Conservation (phyloP, 202 grass and related monocot species). For the Zoysia matrella region DNA sequence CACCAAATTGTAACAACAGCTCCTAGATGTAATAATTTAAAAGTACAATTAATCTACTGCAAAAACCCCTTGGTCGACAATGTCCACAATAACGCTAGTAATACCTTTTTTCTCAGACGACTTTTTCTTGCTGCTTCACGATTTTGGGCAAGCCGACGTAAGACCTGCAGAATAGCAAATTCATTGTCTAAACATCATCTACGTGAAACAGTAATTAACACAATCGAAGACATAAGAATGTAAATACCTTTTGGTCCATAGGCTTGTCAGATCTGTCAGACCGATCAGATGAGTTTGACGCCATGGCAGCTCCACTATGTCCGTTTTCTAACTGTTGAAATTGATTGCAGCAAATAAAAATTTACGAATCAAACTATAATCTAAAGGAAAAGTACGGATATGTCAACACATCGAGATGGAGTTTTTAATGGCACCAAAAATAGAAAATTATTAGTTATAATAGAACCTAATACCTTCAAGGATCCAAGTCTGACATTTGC, state of each 20-base stretch:
- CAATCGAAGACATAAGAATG: conserved; percentile 10
- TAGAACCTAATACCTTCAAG: conserved; percentile 23
- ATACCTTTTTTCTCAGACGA: conserved; percentile 85
- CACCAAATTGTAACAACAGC: conserved; percentile 34
- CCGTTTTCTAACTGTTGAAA: conserved; percentile 74
- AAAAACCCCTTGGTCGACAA: background rate
- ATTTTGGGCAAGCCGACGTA: conserved; percentile 93
- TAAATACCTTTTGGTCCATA: conserved; percentile 77
- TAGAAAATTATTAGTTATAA: conserved; percentile 9
- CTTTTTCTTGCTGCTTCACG: conserved; percentile 94
- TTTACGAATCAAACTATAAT: conserved; percentile 4
- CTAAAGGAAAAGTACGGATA: conserved; percentile 18
- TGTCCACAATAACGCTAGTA: background rate
- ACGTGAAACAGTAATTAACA: conserved; percentile 18
- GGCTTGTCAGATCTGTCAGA: conserved; percentile 80
- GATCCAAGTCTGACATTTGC: background rate
- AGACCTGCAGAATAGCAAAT: conserved; percentile 64
- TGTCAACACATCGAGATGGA: conserved; percentile 10
- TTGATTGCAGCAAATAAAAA: conserved; percentile 32
- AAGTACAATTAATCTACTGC: background rate
- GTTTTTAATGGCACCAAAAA: background rate
- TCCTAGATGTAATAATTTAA: conserved; percentile 2
- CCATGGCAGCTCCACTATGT: conserved; percentile 56
- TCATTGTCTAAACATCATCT: conserved; percentile 33
- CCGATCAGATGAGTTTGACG: conserved; percentile 84